phyloP scores from a whole-genome alignment of 495 filamentous ascomycete genomes.

The Neurospora sp. region DNA sequence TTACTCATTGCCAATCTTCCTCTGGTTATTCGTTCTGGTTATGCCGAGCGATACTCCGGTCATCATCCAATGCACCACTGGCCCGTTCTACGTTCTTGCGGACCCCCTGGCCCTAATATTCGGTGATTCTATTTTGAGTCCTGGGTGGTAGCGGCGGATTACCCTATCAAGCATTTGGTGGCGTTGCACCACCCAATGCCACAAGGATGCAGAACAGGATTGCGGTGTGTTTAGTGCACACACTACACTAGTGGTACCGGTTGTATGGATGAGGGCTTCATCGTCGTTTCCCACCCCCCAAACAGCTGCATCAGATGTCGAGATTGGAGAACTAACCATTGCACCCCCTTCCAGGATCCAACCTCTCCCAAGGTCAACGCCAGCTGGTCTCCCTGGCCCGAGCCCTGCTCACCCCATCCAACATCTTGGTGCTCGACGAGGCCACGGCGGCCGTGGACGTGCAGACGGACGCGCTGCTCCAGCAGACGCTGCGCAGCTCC shows the following conservation, averaged over 20 bases:
- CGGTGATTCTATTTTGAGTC: background rate
- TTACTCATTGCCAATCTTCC: background rate
- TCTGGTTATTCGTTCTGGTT: background rate
- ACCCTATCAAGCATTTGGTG: background rate
- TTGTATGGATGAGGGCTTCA: background rate
- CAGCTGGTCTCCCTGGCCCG: constrained; percentile 90
- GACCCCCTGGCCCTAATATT: background rate
- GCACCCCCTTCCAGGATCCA: constrained; percentile 39
- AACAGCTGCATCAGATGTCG: background rate
- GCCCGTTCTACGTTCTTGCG: background rate
- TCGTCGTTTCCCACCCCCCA: background rate
- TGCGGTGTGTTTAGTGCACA: background rate
- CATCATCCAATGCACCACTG: background rate
- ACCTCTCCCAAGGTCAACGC: constrained; percentile 79
- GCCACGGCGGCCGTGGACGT: constrained; percentile 95
- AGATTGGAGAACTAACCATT: background rate
- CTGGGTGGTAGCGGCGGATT: background rate
- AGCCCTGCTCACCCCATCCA: constrained; percentile 87
- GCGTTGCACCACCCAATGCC: background rate
- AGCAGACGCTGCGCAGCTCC: constrained; percentile 50
- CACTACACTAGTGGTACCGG: background rate
- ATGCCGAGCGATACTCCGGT: background rate
- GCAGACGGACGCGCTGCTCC: constrained; percentile 82
- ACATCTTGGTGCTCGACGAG: constrained; percentile 95
- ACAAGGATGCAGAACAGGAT: background rate